Evolutionary conservation across 139 green algal genomes (phyloP), one percentile per base, ranked within the genome.

Genomic region (Chlamydomonas asymmetrica): DNA sequence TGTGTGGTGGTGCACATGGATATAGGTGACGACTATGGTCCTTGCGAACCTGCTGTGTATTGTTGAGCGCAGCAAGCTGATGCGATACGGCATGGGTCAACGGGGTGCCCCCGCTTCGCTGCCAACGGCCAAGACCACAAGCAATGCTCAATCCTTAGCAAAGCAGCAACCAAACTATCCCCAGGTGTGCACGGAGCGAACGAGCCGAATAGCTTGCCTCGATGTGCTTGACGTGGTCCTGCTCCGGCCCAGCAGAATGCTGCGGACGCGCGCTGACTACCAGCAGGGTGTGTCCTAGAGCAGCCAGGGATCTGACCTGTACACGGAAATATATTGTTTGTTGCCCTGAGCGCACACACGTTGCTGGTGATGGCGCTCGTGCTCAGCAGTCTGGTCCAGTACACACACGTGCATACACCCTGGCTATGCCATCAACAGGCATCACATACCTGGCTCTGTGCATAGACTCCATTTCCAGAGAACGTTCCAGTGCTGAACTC

Each of bases 401-500:
- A 66, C n/a, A 65, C 59, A 40, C 2, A 8, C 27, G 29, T 29
- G n/a, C 5, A 64, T 8, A 41, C 20, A 23, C 29, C 38, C 49
- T 56, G 39, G 38, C 7, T 29, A 78, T 48, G 6, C 27, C 35
- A 32, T 31, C 5, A 48, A 52, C 2, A 48, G 56, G 34, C 35
- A 35, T 13, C 63, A 37, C 74, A 27, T 38, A 84, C 89, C 80
- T 92, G 87, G 29, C 71, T 70, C 31, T 78, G 75, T 6, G 87
- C 83, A 62, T 97, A 96, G 0, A 96, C 64, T 7, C 91, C 91
- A 59, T 96, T 96, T 1, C 79, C 79, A 25, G 31, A 61, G 37
- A 78, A 80, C 10, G 90, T 96, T 5, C 71, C 85, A 0, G 85
- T 68, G 2, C 73, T 77, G 45, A 92, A 96, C 50, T 95, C 91